Evolutionary conservation across 179 eudicot genomes (phyloP).

Genomic region (Spergularia azorica): DNA sequence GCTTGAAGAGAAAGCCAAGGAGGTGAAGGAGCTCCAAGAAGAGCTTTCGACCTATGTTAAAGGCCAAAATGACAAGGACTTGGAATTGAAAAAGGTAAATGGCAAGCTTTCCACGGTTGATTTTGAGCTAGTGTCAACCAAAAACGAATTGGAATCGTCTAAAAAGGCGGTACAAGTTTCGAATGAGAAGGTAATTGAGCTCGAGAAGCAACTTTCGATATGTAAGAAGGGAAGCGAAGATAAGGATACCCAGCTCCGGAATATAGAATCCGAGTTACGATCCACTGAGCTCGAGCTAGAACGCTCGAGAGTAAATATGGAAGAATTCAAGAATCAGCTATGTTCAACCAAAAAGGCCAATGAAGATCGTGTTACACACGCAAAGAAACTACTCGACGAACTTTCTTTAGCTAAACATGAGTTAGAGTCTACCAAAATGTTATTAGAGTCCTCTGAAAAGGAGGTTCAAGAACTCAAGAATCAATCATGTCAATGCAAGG

Average conservation of each 20-base stretch:
- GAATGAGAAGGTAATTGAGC: neutral
- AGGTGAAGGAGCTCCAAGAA: constrained; percentile 17
- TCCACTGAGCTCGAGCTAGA: constrained; percentile 18
- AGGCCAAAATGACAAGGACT: constrained; percentile 10
- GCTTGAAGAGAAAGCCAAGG: constrained; percentile 11
- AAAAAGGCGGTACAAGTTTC: neutral
- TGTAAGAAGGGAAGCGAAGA: constrained; percentile 10
- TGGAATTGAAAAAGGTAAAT: constrained; percentile 14
- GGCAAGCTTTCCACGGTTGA: constrained; percentile 15
- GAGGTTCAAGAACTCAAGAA: constrained; percentile 12
- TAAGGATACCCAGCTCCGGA: neutral
- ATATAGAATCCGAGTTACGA: constrained; percentile 8
- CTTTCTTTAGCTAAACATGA: constrained; percentile 7
- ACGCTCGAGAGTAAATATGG: neutral
- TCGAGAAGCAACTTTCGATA: constrained; percentile 10
- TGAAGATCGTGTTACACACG: neutral
- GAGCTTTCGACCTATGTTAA: constrained; percentile 11
- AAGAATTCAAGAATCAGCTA: constrained; percentile 15
- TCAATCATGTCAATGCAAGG: constrained; percentile 4
- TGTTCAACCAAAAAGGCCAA: constrained; percentile 8
- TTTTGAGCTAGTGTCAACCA: constrained; percentile 20
- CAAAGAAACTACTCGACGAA: constrained; percentile 12
- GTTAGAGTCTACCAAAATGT: constrained; percentile 15
- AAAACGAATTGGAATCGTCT: constrained; percentile 20
- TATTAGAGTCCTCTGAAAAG: constrained; percentile 15